Conservation (phyloP, 1,284 basidiomycete species). For the Coniophora puteana region DNA sequence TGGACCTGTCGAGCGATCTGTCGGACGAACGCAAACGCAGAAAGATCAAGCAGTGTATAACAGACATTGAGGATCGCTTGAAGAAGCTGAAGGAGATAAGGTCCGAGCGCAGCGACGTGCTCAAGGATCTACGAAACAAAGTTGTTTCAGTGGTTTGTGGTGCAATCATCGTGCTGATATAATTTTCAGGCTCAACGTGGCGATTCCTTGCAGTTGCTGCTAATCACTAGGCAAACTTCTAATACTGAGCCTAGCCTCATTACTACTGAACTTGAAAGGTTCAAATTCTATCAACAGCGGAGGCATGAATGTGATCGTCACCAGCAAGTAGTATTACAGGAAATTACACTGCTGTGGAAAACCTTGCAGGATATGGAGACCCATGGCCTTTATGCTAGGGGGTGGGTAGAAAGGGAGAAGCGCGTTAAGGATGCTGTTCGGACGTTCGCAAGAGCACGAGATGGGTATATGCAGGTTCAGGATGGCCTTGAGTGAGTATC, state of each 20-base stretch:
- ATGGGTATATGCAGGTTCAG: slow-evolving; percentile 83
- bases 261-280: slow-evolving; percentile 97
- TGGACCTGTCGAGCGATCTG: slow-evolving; percentile 61
- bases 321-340: slow-evolving; percentile 69
- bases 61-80: slow-evolving; percentile 77
- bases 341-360: slow-evolving; percentile 70
- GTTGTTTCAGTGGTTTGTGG: too few species aligned
- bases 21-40: slow-evolving; percentile 66
- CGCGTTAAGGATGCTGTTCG: slow-evolving; percentile 71
- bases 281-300: slow-evolving; percentile 85
- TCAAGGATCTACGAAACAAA: slow-evolving; percentile 95
- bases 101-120: slow-evolving; percentile 79
- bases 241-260: slow-evolving; percentile 87
- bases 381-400: slow-evolving; percentile 65
- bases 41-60: slow-evolving; percentile 65
- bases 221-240: slow-evolving; percentile 86
- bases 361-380: slow-evolving; percentile 69
- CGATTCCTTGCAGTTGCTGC: slow-evolving; percentile 92
- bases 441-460: slow-evolving; percentile 71
- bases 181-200: slow-evolving; percentile 82
- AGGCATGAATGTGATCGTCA: slow-evolving; percentile 74
- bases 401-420: slow-evolving; percentile 79
- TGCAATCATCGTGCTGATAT: background rate
- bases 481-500: slow-evolving; percentile 75
- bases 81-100: slow-evolving; percentile 78